phyloP scores from a whole-genome alignment of 2,329 filamentous ascomycete genomes.

The Diaporthe australafricana region DNA sequence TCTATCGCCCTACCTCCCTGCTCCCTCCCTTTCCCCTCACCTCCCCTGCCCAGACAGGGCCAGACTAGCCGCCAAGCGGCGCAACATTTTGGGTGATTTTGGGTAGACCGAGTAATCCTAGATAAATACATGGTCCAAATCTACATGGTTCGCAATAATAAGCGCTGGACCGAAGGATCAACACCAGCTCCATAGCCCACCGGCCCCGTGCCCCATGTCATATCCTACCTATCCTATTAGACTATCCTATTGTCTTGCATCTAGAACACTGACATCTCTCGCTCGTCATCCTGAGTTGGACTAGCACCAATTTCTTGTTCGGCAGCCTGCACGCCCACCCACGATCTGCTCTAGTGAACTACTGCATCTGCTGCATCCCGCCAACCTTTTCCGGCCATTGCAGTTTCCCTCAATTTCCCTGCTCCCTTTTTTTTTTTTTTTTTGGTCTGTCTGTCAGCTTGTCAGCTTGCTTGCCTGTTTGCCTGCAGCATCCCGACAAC shows the following conservation, averaged over 20 bases:
- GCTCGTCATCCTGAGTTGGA: conserved; percentile 5
- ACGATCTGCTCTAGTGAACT: neutral
- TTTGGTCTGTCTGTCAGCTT: neutral
- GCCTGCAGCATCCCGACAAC: neutral
- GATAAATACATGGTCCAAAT: no score
- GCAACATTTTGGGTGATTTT: neutral
- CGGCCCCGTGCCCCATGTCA: neutral
- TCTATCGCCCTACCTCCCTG: neutral
- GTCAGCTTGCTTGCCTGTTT: neutral
- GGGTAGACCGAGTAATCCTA: no score
- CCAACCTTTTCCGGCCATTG: neutral
- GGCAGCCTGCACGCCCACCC: neutral
- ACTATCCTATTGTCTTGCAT: conserved; percentile 13
- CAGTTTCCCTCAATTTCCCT: neutral
- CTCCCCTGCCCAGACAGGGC: neutral
- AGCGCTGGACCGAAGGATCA: conserved; percentile 25
- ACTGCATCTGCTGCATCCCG: conserved; percentile 12
- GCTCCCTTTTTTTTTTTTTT: neutral
- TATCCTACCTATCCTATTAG: neutral
- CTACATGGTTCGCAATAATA: conserved; percentile 14
- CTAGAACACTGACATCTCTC: conserved; percentile 23
- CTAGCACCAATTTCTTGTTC: conserved; percentile 6
- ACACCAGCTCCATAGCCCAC: conserved; percentile 4
- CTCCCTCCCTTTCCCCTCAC: neutral
- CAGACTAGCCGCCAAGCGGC: conserved; percentile 8